phyloP scores from a whole-genome alignment of 352 stramenopile species.

The Porosira glacialis region DNA sequence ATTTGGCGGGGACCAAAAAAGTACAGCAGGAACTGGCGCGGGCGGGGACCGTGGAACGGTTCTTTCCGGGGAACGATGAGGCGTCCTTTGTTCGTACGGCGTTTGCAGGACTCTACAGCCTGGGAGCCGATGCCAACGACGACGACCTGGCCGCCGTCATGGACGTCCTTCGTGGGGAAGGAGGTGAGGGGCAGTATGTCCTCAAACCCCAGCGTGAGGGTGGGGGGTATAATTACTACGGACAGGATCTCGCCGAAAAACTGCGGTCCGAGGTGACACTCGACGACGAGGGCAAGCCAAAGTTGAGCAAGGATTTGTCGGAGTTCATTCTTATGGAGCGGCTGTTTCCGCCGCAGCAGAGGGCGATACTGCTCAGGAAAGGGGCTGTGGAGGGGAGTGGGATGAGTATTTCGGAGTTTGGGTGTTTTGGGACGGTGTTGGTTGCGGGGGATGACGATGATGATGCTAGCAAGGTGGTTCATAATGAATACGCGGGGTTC shows the following conservation, averaged over 20 bases:
- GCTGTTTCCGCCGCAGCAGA: constrained; percentile 85
- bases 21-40: constrained; percentile 94
- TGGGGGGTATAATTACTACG: constrained; percentile 97
- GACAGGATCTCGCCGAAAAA: constrained; percentile 85
- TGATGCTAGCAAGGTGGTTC: no score
- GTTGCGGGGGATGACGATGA: constrained; percentile 40
- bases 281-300: constrained; percentile 85
- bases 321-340: constrained; percentile 95
- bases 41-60: constrained; percentile 84
- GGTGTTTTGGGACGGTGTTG: constrained; percentile 89
- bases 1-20: constrained; percentile 97
- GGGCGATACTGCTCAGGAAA: constrained; percentile 70
- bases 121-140: constrained; percentile 85
- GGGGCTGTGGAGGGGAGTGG: constrained; percentile 77
- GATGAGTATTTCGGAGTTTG: constrained; percentile 90
- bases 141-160: constrained; percentile 69
- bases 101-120: constrained; percentile 92
- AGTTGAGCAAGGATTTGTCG: constrained; percentile 62
- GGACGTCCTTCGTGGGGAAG: constrained; percentile 66
- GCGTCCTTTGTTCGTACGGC: constrained; percentile 81
- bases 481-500: constrained; percentile 92
- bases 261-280: constrained; percentile 78
- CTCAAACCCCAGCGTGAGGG: constrained; percentile 98
- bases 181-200: constrained; percentile 82
- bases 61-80: constrained; percentile 81